A percentile compares a stretch with the other conserved stretches of the same genome.
Evolutionary conservation across 176 grass and related monocot species (phyloP).

Genomic region (Puya raimondii): DNA sequence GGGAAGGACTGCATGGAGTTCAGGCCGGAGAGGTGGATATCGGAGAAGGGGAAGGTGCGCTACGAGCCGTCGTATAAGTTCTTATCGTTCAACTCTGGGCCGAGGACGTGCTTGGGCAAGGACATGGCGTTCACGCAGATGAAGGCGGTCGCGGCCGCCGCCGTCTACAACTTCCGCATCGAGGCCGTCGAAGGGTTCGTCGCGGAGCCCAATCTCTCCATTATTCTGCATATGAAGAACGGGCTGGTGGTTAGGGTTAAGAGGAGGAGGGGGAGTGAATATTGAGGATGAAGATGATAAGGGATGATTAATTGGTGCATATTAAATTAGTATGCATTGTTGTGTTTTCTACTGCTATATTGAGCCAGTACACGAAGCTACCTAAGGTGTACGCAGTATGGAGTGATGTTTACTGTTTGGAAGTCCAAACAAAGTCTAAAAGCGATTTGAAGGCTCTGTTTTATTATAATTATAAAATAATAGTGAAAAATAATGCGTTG

Average conservation of each 20-base stretch:
- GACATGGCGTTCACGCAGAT: constrained; percentile 75
- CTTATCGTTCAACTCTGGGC: constrained; percentile 72
- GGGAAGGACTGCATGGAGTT: constrained; percentile 79
- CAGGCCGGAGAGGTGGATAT: constrained; percentile 64
- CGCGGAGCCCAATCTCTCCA: constrained; percentile 68
- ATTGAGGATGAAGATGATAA: not conserved
- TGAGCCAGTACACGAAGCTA: no score
- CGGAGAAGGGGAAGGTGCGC: constrained; percentile 32
- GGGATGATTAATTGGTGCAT: no score
- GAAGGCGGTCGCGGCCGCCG: constrained; percentile 40
- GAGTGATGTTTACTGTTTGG: no score
- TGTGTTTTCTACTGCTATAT: no score
- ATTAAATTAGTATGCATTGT: no score
- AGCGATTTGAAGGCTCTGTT: no score
- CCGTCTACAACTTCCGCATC: constrained; percentile 59
- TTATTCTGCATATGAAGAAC: constrained; percentile 75
- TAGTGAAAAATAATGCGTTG: no score
- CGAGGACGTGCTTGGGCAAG: constrained; percentile 78
- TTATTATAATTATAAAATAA: no score
- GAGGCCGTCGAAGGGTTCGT: constrained; percentile 40
- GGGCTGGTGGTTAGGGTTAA: constrained; percentile 44
- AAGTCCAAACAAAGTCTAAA: no score
- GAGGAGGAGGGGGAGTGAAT: constrained; percentile 23
- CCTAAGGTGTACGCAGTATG: no score
- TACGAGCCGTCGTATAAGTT: constrained; percentile 84